Conservation (phyloP, 2,329 filamentous ascomycete species). For the Exophiala xenobiotica region DNA sequence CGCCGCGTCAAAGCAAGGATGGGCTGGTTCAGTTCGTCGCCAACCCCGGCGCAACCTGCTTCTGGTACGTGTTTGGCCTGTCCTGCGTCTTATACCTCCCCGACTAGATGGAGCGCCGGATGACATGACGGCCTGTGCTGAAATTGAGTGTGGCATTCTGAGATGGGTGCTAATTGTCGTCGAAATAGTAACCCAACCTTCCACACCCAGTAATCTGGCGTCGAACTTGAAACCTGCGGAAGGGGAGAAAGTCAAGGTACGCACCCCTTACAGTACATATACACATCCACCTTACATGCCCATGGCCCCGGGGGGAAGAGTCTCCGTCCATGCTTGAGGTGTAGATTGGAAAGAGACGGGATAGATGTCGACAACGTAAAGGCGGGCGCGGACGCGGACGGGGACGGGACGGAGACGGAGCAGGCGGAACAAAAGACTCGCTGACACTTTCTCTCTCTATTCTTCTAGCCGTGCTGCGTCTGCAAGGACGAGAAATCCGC, state of each 20-base stretch:
- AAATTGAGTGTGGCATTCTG: too few species aligned
- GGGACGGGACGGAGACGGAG: too few species aligned
- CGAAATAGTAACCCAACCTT: constrained; percentile 15
- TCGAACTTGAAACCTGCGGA: constrained; percentile 18
- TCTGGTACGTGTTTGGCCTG: constrained; percentile 10
- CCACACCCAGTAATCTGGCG: constrained; percentile 18
- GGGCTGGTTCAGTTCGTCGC: constrained; percentile 26
- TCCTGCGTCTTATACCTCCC: not conserved
- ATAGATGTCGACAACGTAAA: too few species aligned
- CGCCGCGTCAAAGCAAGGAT: too few species aligned
- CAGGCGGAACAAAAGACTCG: too few species aligned
- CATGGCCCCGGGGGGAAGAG: too few species aligned
- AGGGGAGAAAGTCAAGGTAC: constrained; percentile 31
- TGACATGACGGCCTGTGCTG: too few species aligned
- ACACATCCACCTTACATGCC: not conserved
- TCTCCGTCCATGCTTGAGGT: too few species aligned
- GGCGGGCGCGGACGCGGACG: too few species aligned
- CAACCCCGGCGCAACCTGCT: constrained; percentile 21
- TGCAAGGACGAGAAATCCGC: constrained; percentile 92
- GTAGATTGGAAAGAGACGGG: too few species aligned
- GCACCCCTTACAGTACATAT: not conserved
- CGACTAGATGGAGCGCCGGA: too few species aligned
- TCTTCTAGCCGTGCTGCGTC: constrained; percentile 82
- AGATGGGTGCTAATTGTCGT: not conserved
- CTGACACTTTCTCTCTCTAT: constrained; percentile 9